These are phyloP conservation scores for Dipteronia dyeriana DNA, from an alignment of 345 rosid genomes.

Conservation along the genomic window DNA sequence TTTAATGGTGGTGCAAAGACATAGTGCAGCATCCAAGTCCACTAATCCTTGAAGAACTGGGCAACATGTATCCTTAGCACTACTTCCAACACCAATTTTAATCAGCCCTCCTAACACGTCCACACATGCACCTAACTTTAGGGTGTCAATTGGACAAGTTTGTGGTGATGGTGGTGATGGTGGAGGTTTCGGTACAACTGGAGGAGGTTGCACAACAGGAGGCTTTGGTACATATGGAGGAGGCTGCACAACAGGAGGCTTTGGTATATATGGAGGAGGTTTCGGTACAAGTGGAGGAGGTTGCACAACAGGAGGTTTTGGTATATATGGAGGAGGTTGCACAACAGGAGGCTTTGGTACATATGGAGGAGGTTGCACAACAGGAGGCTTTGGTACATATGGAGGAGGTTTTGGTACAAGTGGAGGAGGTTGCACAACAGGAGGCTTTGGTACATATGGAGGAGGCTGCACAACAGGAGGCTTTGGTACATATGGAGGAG, in stretches of 20 bases:
- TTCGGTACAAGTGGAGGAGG: no score
- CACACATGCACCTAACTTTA: slow-evolving; percentile 82
- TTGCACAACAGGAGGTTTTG: no score
- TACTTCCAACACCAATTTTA: slow-evolving; percentile 69
- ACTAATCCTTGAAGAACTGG: slow-evolving; percentile 72
- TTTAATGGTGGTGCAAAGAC: slow-evolving; percentile 85
- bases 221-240: no score
- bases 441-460: no score
- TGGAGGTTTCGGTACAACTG: neutral
- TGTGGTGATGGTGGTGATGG: slow-evolving; percentile 29
- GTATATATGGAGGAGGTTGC: slow-evolving; percentile 28
- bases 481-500: no score
- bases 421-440: no score
- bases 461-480: no score
- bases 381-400: neutral
- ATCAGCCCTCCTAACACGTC: slow-evolving; percentile 82
- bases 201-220: no score
- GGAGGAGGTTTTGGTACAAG: no score
- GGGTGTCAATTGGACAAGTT: slow-evolving; percentile 73
- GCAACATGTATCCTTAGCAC: slow-evolving; percentile 78
- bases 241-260: no score
- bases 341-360: slow-evolving; percentile 16
- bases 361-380: slow-evolving; percentile 16
- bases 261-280: no score
- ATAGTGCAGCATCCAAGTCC: slow-evolving; percentile 84